Conservation (phyloP, 1,284 basidiomycete species). For the Apiotrichum porosum region DNA sequence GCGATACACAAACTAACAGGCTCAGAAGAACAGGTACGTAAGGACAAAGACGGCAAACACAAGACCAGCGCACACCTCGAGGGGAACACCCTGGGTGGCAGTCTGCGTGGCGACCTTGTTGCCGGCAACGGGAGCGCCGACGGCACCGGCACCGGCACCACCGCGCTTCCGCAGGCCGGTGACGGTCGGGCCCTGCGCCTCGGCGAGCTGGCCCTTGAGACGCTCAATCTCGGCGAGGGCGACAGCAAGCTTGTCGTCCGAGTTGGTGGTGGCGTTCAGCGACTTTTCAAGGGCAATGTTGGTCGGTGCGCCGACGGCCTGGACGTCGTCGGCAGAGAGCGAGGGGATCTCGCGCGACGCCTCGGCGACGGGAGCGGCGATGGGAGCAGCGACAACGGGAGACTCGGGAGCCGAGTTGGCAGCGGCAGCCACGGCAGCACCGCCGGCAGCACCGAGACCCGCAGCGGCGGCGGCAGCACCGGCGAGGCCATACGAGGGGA, state of each 20-base stretch:
- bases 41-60: conserved; percentile 55
- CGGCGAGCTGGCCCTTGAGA: conserved; percentile 36
- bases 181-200: conserved; percentile 32
- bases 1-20: no score
- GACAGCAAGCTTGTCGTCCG: conserved; percentile 43
- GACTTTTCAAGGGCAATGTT: conserved; percentile 38
- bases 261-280: conserved; percentile 34
- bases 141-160: conserved; percentile 21
- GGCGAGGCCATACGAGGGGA: background rate
- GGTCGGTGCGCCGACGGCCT: conserved; percentile 23
- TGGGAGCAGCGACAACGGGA: background rate
- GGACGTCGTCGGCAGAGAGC: conserved; percentile 30
- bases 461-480: conserved; percentile 7
- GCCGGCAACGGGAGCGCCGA: conserved; percentile 24
- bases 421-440: background rate
- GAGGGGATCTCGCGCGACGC: conserved; percentile 19
- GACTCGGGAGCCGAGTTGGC: conserved; percentile 1
- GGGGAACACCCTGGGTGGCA: conserved; percentile 49
- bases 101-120: conserved; percentile 28
- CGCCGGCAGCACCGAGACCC: conserved; percentile 1
- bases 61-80: conserved; percentile 54
- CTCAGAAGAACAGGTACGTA: conserved; percentile 54
- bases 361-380: conserved; percentile 1
- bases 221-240: conserved; percentile 45
- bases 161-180: conserved; percentile 44